Evolutionary conservation across 495 filamentous ascomycete species (phyloP).

Genomic region (Xylaria flabelliformis): DNA sequence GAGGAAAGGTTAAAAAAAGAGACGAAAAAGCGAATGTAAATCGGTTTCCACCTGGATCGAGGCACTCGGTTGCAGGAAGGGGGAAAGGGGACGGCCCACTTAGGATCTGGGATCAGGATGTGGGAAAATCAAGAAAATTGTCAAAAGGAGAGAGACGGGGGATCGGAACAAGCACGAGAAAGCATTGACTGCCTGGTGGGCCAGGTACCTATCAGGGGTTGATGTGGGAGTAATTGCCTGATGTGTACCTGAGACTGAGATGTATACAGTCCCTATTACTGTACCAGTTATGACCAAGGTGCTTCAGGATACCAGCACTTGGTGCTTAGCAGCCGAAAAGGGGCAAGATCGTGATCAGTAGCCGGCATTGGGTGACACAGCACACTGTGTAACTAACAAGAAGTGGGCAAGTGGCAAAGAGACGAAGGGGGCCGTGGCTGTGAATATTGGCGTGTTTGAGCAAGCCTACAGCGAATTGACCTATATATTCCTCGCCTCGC

Average conservation of each 20-base stretch:
- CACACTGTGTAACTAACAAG: conserved; percentile 2
- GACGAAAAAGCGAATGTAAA: conserved; percentile 42
- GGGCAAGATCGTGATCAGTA: neutral
- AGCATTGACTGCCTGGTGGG: conserved; percentile 12
- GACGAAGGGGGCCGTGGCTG: conserved; percentile 25
- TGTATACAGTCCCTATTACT: conserved; percentile 1
- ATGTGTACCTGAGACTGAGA: neutral
- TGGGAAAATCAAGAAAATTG: conserved; percentile 42
- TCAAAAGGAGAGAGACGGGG: conserved; percentile 40
- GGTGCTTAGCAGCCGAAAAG: neutral
- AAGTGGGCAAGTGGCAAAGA: conserved; percentile 27
- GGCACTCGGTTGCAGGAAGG: conserved; percentile 15
- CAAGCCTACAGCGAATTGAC: neutral
- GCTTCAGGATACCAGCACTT: neutral
- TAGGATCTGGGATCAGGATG: conserved; percentile 32
- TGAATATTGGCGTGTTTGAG: conserved; percentile 25
- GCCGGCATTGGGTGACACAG: neutral
- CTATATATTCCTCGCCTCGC: neutral
- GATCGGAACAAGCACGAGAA: conserved; percentile 15
- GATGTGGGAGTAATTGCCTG: neutral
- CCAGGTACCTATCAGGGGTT: conserved; percentile 13
- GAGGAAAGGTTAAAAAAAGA: conserved; percentile 30
- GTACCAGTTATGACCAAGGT: neutral
- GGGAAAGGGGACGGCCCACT: conserved; percentile 31
- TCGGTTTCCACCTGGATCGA: conserved; percentile 32